Evolutionary conservation across 1,284 basidiomycete genomes (phyloP).

Genomic region (Kwoniella shivajii): DNA sequence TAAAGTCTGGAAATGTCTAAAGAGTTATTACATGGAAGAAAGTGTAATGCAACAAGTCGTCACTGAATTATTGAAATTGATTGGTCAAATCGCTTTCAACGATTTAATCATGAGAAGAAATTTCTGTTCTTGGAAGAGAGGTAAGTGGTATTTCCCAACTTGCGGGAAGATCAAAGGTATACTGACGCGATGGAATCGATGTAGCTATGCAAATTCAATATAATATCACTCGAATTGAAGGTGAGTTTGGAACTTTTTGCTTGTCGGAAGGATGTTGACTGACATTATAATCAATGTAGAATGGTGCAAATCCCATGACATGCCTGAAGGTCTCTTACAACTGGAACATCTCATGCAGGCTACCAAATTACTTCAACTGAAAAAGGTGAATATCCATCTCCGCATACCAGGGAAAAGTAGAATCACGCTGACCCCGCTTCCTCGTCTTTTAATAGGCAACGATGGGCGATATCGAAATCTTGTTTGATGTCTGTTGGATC

Average conservation of each 20-base stretch:
- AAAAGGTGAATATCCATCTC: slow-evolving; percentile 69
- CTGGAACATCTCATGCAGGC: slow-evolving; percentile 99
- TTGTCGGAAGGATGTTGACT: background rate
- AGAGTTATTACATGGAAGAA: slow-evolving; percentile 99
- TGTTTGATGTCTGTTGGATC: slow-evolving; percentile 99
- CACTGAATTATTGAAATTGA: slow-evolving; percentile 92
- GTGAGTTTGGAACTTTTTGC: slow-evolving; percentile 20
- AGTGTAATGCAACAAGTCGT: slow-evolving; percentile 95
- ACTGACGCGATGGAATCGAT: slow-evolving; percentile 2
- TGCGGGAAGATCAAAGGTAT: background rate
- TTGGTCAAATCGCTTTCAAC: slow-evolving; percentile 98
- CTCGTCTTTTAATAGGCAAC: slow-evolving; percentile 64
- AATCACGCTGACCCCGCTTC: slow-evolving; percentile 20
- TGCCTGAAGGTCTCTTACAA: slow-evolving; percentile 98
- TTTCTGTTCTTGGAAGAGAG: slow-evolving; percentile 99
- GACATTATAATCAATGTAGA: slow-evolving; percentile 38
- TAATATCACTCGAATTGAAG: slow-evolving; percentile 95
- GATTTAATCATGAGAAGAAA: slow-evolving; percentile 98
- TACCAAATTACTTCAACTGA: slow-evolving; percentile 95
- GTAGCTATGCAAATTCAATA: slow-evolving; percentile 99
- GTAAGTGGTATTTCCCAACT: slow-evolving; percentile 57
- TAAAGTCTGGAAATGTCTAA: slow-evolving; percentile 97
- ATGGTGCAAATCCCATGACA: slow-evolving; percentile 95
- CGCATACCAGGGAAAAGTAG: background rate
- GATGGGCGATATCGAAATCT: slow-evolving; percentile 92